Base-by-base conservation (phyloP, 345 rosid species). In the Citrus mangshanensis region DNA sequence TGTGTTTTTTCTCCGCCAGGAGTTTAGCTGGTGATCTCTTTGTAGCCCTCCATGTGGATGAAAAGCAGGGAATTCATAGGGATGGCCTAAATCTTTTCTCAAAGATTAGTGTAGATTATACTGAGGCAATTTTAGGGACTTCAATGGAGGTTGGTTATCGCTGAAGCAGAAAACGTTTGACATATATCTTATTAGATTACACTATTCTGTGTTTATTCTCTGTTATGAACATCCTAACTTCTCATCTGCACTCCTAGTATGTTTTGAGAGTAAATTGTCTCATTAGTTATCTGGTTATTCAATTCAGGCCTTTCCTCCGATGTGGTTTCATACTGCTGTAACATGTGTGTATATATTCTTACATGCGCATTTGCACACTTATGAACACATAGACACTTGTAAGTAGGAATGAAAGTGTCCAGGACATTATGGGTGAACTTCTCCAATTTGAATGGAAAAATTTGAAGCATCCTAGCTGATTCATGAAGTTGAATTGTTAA, bases 91-190 rank as follows among this genome's bases (percentile, higher is more conserved):
- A 93, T 81, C 90, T 95, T 60, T 89, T 87, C 85, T 95, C 97
- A 74, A 92, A 88, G 76, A 82, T 95, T 84, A 83, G 74, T 81
- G 62, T 95, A 27, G 94, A 92, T 83, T 95, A 88, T 84, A 89
- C 93, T 3, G 93, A 92, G 27, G 99, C 99, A 67, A 91, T 95
- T 85, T 83, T 95, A 10, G 99, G 99, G 74, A 78, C 93, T 21
- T 80, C 77, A 74, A 60, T 84, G 54, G 87, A 93, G 97, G 98
- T 95, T 80, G 35, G 74, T 81, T 55, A 62, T 24, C 10, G 27
- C 67, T 37, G 25, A 68, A 61, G 58, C n/a, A 22, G 21, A 65
- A 35, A 60, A 25, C 28, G 25, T 42, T 28, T 56, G 40, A 4
- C 63, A 65, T 27, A 22, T 42, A n/a, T 77, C 24, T 32, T 30